These are phyloP conservation scores for Podila horticola DNA, from an alignment of 192 early-diverging fungal species.

Conservation along the genomic window DNA sequence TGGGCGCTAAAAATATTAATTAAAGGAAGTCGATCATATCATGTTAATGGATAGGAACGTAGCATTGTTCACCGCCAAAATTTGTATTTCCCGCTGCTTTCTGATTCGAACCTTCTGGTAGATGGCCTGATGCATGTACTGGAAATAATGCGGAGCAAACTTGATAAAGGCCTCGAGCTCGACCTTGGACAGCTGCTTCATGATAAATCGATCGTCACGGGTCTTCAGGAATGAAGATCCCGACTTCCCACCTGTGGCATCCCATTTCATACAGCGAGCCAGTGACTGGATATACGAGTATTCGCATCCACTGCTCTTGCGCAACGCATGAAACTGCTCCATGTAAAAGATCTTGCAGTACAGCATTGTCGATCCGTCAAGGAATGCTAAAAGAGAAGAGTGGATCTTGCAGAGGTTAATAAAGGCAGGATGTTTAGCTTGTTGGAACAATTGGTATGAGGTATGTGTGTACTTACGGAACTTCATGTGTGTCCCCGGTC, in stretches of 20 bases:
- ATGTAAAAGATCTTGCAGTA: constrained; percentile 93
- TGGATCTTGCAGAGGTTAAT: background rate
- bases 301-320: constrained; percentile 86
- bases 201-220: constrained; percentile 88
- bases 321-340: constrained; percentile 91
- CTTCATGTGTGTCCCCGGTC: constrained; percentile 79
- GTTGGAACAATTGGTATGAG: background rate
- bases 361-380: constrained; percentile 80
- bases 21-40: background rate
- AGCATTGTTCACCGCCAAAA: background rate
- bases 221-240: constrained; percentile 93
- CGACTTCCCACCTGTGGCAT: constrained; percentile 89
- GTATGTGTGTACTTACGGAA: constrained; percentile 63
- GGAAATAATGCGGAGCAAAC: constrained; percentile 93
- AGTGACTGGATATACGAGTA: constrained; percentile 87
- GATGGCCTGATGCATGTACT: constrained; percentile 83
- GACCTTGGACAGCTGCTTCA: constrained; percentile 87
- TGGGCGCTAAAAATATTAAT: constrained; percentile 64
- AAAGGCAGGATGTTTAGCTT: background rate
- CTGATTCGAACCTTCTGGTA: constrained; percentile 70
- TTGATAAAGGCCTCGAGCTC: constrained; percentile 90
- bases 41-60: background rate
- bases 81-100: background rate
- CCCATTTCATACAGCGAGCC: constrained; percentile 88
- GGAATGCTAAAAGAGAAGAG: constrained; percentile 60